phyloP scores from a whole-genome alignment of 495 filamentous ascomycete genomes.

The Talaromyces proteolyticus region DNA sequence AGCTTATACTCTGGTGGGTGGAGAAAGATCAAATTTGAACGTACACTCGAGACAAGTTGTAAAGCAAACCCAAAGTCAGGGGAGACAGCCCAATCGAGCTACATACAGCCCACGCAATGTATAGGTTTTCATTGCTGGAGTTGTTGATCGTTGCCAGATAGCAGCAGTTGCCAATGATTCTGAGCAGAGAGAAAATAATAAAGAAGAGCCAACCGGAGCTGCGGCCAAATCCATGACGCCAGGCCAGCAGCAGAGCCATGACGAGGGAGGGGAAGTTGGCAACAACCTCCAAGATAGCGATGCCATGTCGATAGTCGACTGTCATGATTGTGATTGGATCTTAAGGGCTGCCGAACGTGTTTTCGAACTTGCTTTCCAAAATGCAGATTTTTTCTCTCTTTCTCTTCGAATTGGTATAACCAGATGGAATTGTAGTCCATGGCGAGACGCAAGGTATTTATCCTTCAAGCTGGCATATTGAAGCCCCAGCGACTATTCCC shows the following conservation, averaged over 20 bases:
- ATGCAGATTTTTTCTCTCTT: too few relatives aligned
- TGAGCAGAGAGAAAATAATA: slow-evolving; percentile 28
- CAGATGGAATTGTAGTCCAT: too few relatives aligned
- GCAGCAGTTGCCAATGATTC: slow-evolving; percentile 27
- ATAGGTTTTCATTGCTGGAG: slow-evolving; percentile 17
- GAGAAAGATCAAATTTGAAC: not conserved
- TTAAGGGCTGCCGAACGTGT: too few relatives aligned
- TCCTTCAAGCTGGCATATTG: not conserved
- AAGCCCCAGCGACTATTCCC: not conserved
- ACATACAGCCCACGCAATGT: slow-evolving; percentile 18
- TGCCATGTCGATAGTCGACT: slow-evolving; percentile 22
- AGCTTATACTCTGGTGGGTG: not conserved
- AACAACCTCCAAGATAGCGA: slow-evolving; percentile 29
- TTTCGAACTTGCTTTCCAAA: too few relatives aligned
- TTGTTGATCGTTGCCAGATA: slow-evolving; percentile 28
- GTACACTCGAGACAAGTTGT: slow-evolving; percentile 23
- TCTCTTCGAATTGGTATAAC: too few relatives aligned
- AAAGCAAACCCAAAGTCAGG: slow-evolving; percentile 17
- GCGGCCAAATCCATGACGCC: slow-evolving; percentile 30
- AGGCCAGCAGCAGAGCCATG: slow-evolving; percentile 24
- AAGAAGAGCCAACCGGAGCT: slow-evolving; percentile 30
- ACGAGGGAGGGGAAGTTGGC: slow-evolving; percentile 26
- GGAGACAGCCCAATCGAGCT: slow-evolving; percentile 23
- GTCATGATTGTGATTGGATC: slow-evolving; percentile 5
- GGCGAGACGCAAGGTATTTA: not conserved